Conservation (phyloP, 2,329 filamentous ascomycete genomes). For the Hyphodiscus sp. region DNA sequence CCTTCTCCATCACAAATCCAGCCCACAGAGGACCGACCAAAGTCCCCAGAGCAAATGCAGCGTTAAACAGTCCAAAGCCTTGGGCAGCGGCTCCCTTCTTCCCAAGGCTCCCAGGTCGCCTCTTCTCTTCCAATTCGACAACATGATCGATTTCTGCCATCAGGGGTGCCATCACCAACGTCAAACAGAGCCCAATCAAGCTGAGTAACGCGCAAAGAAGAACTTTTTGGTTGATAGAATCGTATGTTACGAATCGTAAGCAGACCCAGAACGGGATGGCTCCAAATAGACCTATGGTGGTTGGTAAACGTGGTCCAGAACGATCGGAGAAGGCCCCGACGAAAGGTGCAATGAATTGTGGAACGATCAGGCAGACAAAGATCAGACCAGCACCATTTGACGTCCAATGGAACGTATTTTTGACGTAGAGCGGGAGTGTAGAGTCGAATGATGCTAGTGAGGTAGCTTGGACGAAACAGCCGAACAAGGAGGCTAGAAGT, state of each 20-base stretch:
- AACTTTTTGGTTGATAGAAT: constrained; percentile 53
- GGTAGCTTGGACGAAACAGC: constrained; percentile 38
- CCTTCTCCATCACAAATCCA: constrained; percentile 40
- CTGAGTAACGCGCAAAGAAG: constrained; percentile 57
- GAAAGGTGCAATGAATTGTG: constrained; percentile 51
- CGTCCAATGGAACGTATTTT: constrained; percentile 45
- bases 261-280: constrained; percentile 52
- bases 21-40: constrained; percentile 48
- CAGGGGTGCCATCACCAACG: constrained; percentile 54
- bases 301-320: constrained; percentile 55
- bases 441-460: constrained; percentile 49
- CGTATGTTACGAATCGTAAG: constrained; percentile 54
- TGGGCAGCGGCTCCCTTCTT: constrained; percentile 45
- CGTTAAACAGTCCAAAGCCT: constrained; percentile 50
- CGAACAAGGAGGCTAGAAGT: constrained; percentile 34
- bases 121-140: constrained; percentile 43
- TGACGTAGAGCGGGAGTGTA: constrained; percentile 47
- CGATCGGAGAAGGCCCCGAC: constrained; percentile 42
- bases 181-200: constrained; percentile 50
- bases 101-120: constrained; percentile 18
- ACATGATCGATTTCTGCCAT: constrained; percentile 63
- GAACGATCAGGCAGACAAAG: constrained; percentile 51
- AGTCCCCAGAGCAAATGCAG: constrained; percentile 45
- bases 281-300: constrained; percentile 50
- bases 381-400: constrained; percentile 50